Base-by-base conservation (phyloP, 2,329 filamentous ascomycete species). In the Fusarium sp. region DNA sequence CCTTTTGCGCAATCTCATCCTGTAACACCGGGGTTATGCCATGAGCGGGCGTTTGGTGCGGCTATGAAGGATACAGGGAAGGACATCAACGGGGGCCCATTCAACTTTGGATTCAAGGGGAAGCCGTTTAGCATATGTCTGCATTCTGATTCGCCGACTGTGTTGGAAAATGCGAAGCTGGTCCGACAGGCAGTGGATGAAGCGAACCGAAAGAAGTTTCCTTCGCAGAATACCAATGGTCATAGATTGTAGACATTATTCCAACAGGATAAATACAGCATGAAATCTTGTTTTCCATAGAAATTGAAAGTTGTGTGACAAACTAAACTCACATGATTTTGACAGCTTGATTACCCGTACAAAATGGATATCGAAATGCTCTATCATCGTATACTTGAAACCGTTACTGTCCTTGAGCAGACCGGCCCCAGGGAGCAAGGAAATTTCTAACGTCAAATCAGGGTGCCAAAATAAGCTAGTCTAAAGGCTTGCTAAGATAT, bases 81-180 rank as follows among this genome's bases (percentile, higher is more conserved):
- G 54, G 54, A 58, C 12, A 58, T 58, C 8, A 58, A 58, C 4
- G 54, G 54, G 2, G 11, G 28, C 21, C 2, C 30, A 1, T 58
- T 58, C 54, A 49, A 28, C 32, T 58, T 58, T 58, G 54, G 54
- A 9, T 58, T 58, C 9, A 33, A 49, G 15, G 54, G 40, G 23
- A 58, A 58, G 33, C 25, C 56, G 6, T 59, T 59, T 3, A 59
- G 56, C 12, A 52, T 59, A 30, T 59, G 56, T 32, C 11, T 59
- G 10, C 56, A 59, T 23, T 59, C 56, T 30, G 56, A 59, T n/a
- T 52, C 43, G 3, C 43, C 32, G 3, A 38, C 42, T 23, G 56
- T 52, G 11, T 3, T 59, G 21, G 56, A 59, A 10, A 59, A 52
- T 38, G 43, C 43, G 9, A 52, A 19, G 32, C 18, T 52, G 25